Evolutionary conservation across 1,284 basidiomycete genomes (phyloP), one percentile per base, ranked within the genome.

Genomic region (Flammula alnicola): DNA sequence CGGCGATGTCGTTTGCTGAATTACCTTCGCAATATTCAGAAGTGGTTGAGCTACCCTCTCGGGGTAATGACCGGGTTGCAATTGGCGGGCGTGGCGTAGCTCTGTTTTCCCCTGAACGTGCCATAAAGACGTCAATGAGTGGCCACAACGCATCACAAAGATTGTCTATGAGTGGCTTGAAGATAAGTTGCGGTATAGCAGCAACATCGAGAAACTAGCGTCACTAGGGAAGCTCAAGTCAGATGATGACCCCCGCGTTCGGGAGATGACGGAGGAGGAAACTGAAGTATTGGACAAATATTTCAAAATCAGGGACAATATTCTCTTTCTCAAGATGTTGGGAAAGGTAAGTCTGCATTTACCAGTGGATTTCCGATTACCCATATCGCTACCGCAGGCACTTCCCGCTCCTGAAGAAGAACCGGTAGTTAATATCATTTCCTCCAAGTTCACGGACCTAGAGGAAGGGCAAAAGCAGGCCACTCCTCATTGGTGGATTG

Each of bases 401-500:
- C n/a, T n/a, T n/a, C n/a, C n/a, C n/a, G n/a, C n/a, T n/a, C n/a
- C n/a, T n/a, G n/a, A n/a, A n/a, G n/a, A n/a, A n/a, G n/a, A n/a
- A n/a, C n/a, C n/a, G n/a, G n/a, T n/a, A n/a, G n/a, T n/a, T 48
- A 10, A 25, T 32, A 10, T 20, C 29, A 12, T n/a, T n/a, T n/a
- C 40, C 47, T 12, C 39, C 4, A 53, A 51, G 16, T 26, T 58
- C 2, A 37, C 47, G 19, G 47, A 54, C 4, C 30, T 67, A 1
- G 60, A 64, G 32, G 47, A 46, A 25, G 31, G 51, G 16, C 57
- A 59, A 44, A 43, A 59, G 16, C 54, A 63, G n/a, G 54, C 52
- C 3, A 58, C 51, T 10, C 72, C 71, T 3, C 30, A 35, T 8
- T 74, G 72, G 72, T 73, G 70, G 72, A 62, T 56, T 19, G 62